A percentile compares a stretch with the other conserved stretches of the same genome.
Evolutionary conservation across 371 early-diverging fungal species (phyloP).

Genomic region (Polyrhizophydium stewartii): DNA sequence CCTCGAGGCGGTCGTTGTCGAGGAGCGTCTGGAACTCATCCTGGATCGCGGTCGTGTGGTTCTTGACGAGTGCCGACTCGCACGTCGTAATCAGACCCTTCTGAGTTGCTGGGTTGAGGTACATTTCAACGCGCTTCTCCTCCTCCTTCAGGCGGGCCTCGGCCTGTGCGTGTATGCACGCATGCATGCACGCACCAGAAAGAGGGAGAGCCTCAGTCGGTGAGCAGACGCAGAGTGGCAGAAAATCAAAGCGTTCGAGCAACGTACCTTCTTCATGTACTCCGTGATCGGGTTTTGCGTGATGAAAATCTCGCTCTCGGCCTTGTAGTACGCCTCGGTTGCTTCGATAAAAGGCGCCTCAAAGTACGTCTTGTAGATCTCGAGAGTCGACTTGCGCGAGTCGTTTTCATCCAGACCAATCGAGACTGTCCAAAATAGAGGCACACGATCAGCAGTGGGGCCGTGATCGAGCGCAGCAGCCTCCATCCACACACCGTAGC

Average conservation of each 20-base stretch:
- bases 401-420: conserved; percentile 82
- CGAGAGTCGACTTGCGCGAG: conserved; percentile 71
- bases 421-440: conserved; percentile 48
- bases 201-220: not conserved
- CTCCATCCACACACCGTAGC: conserved; percentile 55
- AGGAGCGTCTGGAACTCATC: conserved; percentile 87
- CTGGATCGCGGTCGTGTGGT: conserved; percentile 73
- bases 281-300: conserved; percentile 83
- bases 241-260: conserved; percentile 6
- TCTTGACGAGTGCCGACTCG: conserved; percentile 78
- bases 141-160: conserved; percentile 83
- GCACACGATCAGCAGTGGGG: not conserved
- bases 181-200: not conserved
- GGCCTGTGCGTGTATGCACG: conserved; percentile 35
- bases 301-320: conserved; percentile 80
- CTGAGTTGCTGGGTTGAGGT: conserved; percentile 77
- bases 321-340: conserved; percentile 79
- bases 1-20: conserved; percentile 79
- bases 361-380: conserved; percentile 81
- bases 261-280: conserved; percentile 79
- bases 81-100: conserved; percentile 73
- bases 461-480: not conserved
- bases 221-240: not conserved
- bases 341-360: conserved; percentile 74
- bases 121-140: conserved; percentile 80